Base-by-base conservation (phyloP, 2,329 filamentous ascomycete genomes). In the Fusarium sp. region DNA sequence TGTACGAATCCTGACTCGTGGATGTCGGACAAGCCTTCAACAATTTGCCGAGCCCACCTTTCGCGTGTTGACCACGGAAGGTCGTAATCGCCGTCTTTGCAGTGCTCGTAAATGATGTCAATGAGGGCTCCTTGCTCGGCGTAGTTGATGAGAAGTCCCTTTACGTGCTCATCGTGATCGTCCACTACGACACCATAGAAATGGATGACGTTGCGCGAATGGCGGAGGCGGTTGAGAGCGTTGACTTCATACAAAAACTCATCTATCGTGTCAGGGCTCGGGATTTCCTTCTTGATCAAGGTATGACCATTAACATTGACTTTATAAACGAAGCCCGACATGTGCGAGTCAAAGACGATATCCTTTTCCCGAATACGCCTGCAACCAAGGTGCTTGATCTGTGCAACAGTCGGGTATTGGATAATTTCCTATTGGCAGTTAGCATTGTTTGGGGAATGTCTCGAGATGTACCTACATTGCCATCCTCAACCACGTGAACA, bases 221-320 rank as follows among this genome's bases (percentile, higher is more conserved):
- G 91, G 48, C 89, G 88, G 18, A 99, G 87, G 33, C 91, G 91
- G 81, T 93, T 92, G n/a, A 99, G 90, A 5, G 96, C 96, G 81
- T 98, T 98, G 81, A 98, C 94, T 84, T 99, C 97, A 82, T 99
- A 99, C 3, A 98, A 86, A 79, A 99, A 99, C 81, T 98, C 97
- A 72, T 98, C 96, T 22, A 98, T 92, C 0, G 94, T 97, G 78
- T 98, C 96, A 3, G 95, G 96, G 1, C 96, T 95, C 1, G 97
- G 97, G 18, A 99, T 98, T 80, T 99, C 97, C 82, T 99, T 99
- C 83, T 98, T 98, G 84, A 99, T 98, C 78, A 95, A 92, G 2
- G 91, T 85, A 67, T 88, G 85, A 11, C 90, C 91, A 67, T 90
- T 86, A 39, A 95, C 90, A 16, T 86, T 88, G 66, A 99, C 95